Conservation (phyloP, 495 filamentous ascomycete species). For the Chaetomium tenue region DNA sequence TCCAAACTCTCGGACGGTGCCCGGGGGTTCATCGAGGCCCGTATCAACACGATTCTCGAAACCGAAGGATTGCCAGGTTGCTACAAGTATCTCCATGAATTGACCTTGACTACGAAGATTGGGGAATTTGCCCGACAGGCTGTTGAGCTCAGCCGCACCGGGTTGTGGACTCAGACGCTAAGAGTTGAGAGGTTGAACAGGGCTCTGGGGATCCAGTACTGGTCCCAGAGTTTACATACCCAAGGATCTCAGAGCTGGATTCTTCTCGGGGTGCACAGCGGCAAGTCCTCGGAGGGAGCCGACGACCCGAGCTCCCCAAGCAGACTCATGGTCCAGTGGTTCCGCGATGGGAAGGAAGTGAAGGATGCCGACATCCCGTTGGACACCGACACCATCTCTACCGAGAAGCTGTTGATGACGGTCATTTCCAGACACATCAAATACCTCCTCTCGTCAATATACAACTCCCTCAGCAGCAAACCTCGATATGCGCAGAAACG, state of each 20-base stretch:
- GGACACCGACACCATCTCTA: slow-evolving; percentile 63
- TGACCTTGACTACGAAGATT: slow-evolving; percentile 85
- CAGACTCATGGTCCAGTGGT: slow-evolving; percentile 72
- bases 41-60: slow-evolving; percentile 64
- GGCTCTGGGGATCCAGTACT: slow-evolving; percentile 84
- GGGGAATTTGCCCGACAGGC: slow-evolving; percentile 75
- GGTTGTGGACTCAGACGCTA: slow-evolving; percentile 51
- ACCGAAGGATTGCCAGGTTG: slow-evolving; percentile 69
- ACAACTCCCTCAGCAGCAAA: slow-evolving; percentile 53
- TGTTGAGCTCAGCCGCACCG: slow-evolving; percentile 54
- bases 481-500: slow-evolving; percentile 57
- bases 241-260: slow-evolving; percentile 79
- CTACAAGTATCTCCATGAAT: slow-evolving; percentile 79
- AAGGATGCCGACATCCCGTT: slow-evolving; percentile 62
- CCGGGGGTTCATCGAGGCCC: slow-evolving; percentile 62
- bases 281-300: slow-evolving; percentile 43
- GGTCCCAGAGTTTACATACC: slow-evolving; percentile 57
- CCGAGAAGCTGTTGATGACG: slow-evolving; percentile 67
- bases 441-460: slow-evolving; percentile 61
- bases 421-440: slow-evolving; percentile 73
- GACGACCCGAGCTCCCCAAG: slow-evolving; percentile 43
- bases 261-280: slow-evolving; percentile 75
- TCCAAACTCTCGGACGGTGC: slow-evolving; percentile 59
- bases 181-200: slow-evolving; percentile 70
- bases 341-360: slow-evolving; percentile 73